Base-by-base conservation (phyloP, 139 green algal species). In the Zygnema circumcarinatum region DNA sequence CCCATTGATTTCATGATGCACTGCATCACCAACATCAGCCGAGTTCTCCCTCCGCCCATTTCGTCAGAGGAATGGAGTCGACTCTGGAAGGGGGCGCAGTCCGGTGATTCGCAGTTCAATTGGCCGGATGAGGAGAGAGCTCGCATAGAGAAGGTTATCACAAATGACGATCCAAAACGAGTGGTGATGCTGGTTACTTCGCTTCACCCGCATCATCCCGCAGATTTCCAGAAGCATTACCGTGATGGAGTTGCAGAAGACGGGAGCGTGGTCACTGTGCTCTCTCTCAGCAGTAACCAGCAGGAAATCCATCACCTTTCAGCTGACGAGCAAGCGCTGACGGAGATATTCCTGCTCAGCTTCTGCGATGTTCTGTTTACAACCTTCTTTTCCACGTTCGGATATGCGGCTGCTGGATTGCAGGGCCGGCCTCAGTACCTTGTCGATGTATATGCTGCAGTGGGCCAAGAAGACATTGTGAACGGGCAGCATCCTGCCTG, bases 291-390 rank as follows among this genome's bases (percentile, higher is more conserved):
- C 11, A 38, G 11, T 16, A 67, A 85, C 20, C 54, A 67, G 2
- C 42, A 36, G 38, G 79, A 85, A 67, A 52, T n/a, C 31, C 35
- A 68, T n/a, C 47, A 83, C 20, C 47, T 47, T 3, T 21, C 38
- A 36, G 35, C n/a, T 3, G 22, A 84, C 22, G 69, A 84, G 81
- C 40, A 52, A 21, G 81, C 67, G 1, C 68, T 87, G 40, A 33
- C n/a, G 21, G 81, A 87, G 68, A 87, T 87, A 38, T 87, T 68
- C 35, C 73, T 87, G 1, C 81, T 87, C 7, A 84, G 42, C 69
- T 74, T 84, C 25, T 84, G 36, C 69, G 81, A 87, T 38, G 31
- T 33, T 0, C 81, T 87, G 11, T 47, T 87, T 35, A 87, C 52
- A 16, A 84, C 81, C 2, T 68, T 85, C 36, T 33, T 53, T n/a